Conservation (phyloP, 768 basidiomycete genomes). For the Mycena vitilis region DNA sequence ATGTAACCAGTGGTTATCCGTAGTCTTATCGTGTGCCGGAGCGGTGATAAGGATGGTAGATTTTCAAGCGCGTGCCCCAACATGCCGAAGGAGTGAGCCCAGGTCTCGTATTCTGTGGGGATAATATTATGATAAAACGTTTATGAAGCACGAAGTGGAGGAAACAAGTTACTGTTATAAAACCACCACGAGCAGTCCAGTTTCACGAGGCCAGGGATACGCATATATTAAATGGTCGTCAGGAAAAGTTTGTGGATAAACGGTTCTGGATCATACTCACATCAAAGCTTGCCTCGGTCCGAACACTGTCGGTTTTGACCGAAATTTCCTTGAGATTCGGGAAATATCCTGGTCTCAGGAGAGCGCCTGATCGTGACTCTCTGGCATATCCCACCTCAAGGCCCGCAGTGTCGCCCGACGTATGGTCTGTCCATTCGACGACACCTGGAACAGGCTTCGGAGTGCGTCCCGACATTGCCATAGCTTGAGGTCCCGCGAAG, state of each 20-base stretch:
- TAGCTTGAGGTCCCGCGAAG: background rate
- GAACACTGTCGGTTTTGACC: background rate
- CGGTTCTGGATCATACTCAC: background rate
- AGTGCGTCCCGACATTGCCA: background rate
- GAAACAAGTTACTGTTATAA: background rate
- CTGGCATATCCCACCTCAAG: background rate
- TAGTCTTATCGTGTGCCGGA: background rate
- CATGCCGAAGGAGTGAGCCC: background rate
- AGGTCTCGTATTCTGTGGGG: background rate
- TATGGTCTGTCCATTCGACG: background rate
- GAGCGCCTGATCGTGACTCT: background rate
- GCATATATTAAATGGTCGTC: background rate
- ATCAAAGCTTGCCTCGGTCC: background rate
- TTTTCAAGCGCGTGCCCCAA: background rate
- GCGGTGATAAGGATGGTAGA: background rate
- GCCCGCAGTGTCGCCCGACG: background rate
- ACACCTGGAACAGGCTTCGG: background rate
- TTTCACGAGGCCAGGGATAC: constrained; percentile 1
- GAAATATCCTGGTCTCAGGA: background rate
- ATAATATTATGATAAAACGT: too few relatives aligned
- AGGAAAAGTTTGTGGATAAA: background rate
- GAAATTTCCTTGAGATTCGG: constrained; percentile 16
- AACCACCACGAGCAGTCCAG: background rate
- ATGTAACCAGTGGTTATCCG: background rate
- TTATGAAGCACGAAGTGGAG: background rate